Base-by-base conservation (phyloP, 352 stramenopile genomes). In the Phytopythium chamaehyphon region DNA sequence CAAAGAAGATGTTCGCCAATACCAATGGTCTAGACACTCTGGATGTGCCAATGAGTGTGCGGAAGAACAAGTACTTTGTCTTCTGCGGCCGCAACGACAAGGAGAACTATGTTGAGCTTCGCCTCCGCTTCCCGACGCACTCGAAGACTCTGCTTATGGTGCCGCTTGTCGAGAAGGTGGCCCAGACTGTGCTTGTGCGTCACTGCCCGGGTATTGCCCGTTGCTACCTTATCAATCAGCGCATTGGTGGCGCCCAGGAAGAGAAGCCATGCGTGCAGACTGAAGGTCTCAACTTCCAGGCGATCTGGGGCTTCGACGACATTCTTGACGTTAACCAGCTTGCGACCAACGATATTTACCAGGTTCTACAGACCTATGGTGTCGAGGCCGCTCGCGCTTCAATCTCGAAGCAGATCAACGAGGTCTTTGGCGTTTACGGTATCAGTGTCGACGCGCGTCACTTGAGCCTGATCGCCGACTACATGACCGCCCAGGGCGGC, bases 341-440 rank as follows among this genome's bases (percentile, higher is more conserved):
- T 16, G 73, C 88, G 48, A 99, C 96, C 21, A 99, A 99, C 76
- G 95, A 99, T 70, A 98, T 99, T 59, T 98, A 90, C 70, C 71
- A 93, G 53, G 93, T 99, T 56, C 66, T 98, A 49, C 88, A 91
- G 55, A 96, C 93, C 4, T 99, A 99, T 71, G 98, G 98, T 59
- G 97, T 99, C 8, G 98, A 99, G 67, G 98, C 97, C 19, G 95
- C 95, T 42, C 88, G 98, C 21, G 95, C 87, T 35, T 97, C 81
- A 51, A 99, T 99, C 76, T 97, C 98, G 6, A 93, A 98, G 54
- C 96, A 99, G 81, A 99, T 99, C 63, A 96, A 89, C 42, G 83
- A 95, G 49, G 98, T 99, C 11, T 99, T 99, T 70, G 96, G 95
- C 44, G 97, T 98, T 1, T 99, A 99, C 77, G 97, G 97, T 63